Base-by-base conservation (phyloP, 495 filamentous ascomycete species). In the Paragyromitra xinjiangensis region DNA sequence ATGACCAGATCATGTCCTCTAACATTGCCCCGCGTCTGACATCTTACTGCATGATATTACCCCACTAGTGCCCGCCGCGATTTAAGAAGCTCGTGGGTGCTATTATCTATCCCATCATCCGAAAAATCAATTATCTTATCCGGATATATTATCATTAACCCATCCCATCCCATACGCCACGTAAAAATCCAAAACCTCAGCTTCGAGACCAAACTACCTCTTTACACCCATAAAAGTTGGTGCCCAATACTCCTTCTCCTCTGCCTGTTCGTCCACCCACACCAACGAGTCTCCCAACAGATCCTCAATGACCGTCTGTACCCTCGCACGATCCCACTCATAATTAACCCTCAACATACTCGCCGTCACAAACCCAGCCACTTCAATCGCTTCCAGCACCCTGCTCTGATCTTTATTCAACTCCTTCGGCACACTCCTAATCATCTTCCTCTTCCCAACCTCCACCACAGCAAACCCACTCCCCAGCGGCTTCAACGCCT, bases 171-270 rank as follows among this genome's bases (percentile, higher is more conserved):
- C 45, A 4, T 11, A 3, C 64, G 12, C 2, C 42, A n/a, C 12
- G 8, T 22, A 50, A 24, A 48, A 6, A 19, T 19, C 29, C 26
- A 4, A 56, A 39, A 34, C 7, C 29, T 29, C 19, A 16, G 24
- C 37, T 34, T 56, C 58, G 11, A 19, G 3, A 44, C 9, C 8
- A 5, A 48, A 9, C 39, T 67, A 73, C 53, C 40, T 59, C 67
- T 69, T 76, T 19, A 61, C 29, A 40, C 64, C 50, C 64, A 81
- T 77, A 69, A 83, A 82, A 6, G 70, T 75, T 24, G 95, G 96
- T 65, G 92, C 94, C 96, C 95, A 99, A 81, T 97, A 99, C 84
- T 98, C 95, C 80, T 90, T 93, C 85, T 98, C 94, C 7, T 87
- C 86, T 19, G 89, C 90, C 84, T 98, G 94, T 62, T 87, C 88